These are phyloP conservation scores for Isatis lusitanica DNA, from an alignment of 441 rosid genomes.

Conservation along the genomic window DNA sequence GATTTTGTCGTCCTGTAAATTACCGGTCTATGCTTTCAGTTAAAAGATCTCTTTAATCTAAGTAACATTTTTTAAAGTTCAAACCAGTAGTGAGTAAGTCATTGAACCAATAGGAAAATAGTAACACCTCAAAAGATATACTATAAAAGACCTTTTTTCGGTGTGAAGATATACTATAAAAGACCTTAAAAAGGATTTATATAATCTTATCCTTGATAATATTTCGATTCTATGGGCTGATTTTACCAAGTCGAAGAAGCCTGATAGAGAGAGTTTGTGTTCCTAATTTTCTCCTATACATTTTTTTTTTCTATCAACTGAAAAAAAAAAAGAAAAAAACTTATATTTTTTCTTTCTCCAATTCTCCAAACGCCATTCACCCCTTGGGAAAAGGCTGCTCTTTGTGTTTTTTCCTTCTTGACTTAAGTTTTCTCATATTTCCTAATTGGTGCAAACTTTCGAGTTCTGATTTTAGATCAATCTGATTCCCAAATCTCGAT, in stretches of 20 bases:
- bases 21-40: neutral
- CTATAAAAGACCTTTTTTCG: neutral
- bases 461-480: conserved; percentile 14
- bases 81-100: neutral
- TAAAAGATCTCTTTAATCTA: too few species aligned
- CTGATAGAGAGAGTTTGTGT: conserved; percentile 1
- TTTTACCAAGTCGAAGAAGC: conserved; percentile 25
- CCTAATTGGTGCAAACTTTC: neutral
- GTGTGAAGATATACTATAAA: neutral
- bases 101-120: conserved; percentile 7
- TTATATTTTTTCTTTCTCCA: neutral
- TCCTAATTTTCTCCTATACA: neutral
- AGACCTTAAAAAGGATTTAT: neutral
- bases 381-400: conserved; percentile 26
- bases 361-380: conserved; percentile 25
- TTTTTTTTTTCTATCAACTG: neutral
- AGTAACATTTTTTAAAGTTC: too few species aligned
- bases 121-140: neutral
- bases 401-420: conserved; percentile 6
- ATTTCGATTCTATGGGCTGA: conserved; percentile 12
- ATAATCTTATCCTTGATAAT: conserved; percentile 18
- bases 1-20: neutral
- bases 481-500: conserved; percentile 28
- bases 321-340: neutral
- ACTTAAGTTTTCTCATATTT: neutral